Base-by-base conservation (phyloP, 2,329 filamentous ascomycete species). In the Thielaviopsis punctulata region DNA sequence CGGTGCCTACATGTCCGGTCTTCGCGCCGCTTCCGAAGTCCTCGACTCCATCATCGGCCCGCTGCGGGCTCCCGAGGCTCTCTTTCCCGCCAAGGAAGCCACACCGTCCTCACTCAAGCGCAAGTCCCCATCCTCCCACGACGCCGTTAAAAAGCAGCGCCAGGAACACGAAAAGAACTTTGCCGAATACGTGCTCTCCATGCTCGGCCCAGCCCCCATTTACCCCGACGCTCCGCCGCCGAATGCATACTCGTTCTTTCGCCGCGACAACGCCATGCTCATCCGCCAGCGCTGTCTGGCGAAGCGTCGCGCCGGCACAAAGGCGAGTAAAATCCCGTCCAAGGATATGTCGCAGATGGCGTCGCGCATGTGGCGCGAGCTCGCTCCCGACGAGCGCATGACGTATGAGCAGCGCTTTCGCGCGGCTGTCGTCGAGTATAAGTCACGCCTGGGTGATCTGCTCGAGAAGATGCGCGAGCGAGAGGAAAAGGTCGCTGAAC, bases 1-100 rank as follows among this genome's bases (percentile, higher is more conserved):
- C 59, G 92, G 92, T 5, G 93, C 92, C 8, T 98, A 96, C 62
- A 71, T 98, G 3, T 95, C 92, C 1, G 93, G 92, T 2, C 72
- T 98, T 5, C 82, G 92, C 48, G 92, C 84, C 3, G 92, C 92
- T 10, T 82, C 85, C 2, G 89, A 96, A 61, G 77, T 98, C 2
- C 71, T 95, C 36, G 82, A 90, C 52, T 71, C 78, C 2, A 76
- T 95, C 63, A 71, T 92, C 27, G 92, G 92, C 1, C 82, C 87
- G 0, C 87, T 98, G 55, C 69, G 82, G 45, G 70, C 95, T 10
- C 84, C 84, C 0, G 72, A 71, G 3, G 88, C 88, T 1, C 73
- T 98, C 2, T 77, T 96, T 18, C 73, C 79, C 55, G 71, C 81
- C 57, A 79, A 82, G 60, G 71, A 80, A 56, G 67, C 72, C 41